These are phyloP conservation scores for Millerago galiae DNA, from an alignment of 805 yeast genomes.

Conservation along the genomic window DNA sequence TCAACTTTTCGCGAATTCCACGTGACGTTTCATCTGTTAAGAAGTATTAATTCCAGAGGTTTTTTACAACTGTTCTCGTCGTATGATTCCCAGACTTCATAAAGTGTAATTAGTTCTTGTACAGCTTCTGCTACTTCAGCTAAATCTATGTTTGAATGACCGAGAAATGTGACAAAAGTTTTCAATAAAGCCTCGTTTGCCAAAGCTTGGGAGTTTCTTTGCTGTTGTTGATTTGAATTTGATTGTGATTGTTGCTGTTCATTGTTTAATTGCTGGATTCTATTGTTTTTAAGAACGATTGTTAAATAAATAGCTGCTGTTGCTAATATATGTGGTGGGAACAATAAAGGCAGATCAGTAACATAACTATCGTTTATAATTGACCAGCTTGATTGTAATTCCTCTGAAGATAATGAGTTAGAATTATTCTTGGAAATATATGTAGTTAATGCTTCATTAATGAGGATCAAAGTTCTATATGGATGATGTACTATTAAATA, in stretches of 20 bases:
- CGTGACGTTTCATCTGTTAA: conserved; percentile 11
- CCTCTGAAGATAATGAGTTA: conserved; percentile 47
- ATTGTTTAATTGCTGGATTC: conserved; percentile 15
- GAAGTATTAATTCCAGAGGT: conserved; percentile 16
- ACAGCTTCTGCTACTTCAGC: conserved; percentile 74
- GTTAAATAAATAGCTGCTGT: conserved; percentile 77
- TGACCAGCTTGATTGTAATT: conserved; percentile 84
- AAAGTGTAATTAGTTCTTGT: conserved; percentile 76
- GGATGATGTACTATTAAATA: conserved; percentile 73
- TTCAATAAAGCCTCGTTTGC: conserved; percentile 37
- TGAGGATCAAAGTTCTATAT: conserved; percentile 53
- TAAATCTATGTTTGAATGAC: conserved; percentile 68
- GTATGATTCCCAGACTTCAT: conserved; percentile 83
- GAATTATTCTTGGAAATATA: not conserved
- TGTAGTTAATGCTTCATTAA: conserved; percentile 31
- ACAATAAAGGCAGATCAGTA: conserved; percentile 75
- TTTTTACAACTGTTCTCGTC: conserved; percentile 43
- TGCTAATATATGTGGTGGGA: conserved; percentile 88
- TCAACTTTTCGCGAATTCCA: no score
- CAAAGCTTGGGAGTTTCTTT: conserved; percentile 4
- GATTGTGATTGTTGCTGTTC: conserved; percentile 10
- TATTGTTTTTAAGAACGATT: conserved; percentile 43
- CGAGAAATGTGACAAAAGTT: conserved; percentile 58
- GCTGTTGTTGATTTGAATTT: conserved; percentile 5
- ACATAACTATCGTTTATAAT: conserved; percentile 83